These are phyloP conservation scores for Fragaria ananassa DNA, from an alignment of 306 rosid species.

Conservation along the genomic window DNA sequence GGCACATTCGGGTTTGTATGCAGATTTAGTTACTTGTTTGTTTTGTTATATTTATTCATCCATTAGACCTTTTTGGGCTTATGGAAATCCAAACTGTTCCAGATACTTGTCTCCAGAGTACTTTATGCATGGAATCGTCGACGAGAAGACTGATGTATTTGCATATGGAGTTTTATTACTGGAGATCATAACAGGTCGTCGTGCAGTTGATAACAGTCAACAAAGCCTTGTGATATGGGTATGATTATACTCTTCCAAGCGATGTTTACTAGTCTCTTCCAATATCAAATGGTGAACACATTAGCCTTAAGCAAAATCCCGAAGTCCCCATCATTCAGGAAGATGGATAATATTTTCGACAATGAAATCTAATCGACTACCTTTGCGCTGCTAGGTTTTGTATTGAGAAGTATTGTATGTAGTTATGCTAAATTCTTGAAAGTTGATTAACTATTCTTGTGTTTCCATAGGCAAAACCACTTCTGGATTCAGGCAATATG, in stretches of 20 bases:
- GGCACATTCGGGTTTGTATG: constrained; percentile 92
- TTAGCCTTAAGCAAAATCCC: background rate
- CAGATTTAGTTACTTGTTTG: constrained; percentile 11
- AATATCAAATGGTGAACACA: background rate
- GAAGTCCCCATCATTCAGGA: background rate
- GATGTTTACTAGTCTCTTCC: background rate
- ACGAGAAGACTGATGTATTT: constrained; percentile 89
- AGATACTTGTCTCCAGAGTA: constrained; percentile 96
- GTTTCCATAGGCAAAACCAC: constrained; percentile 69
- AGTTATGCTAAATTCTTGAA: background rate
- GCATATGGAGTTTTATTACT: constrained; percentile 85
- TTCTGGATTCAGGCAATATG: constrained; percentile 50
- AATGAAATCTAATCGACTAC: background rate
- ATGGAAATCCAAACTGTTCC: constrained; percentile 24
- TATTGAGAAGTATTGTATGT: background rate
- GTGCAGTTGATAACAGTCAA: constrained; percentile 73
- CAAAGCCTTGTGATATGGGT: constrained; percentile 96
- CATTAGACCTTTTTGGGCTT: background rate
- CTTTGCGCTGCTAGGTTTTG: background rate
- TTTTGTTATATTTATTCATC: background rate
- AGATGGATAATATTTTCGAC: background rate
- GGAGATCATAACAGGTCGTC: constrained; percentile 94
- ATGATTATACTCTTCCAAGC: constrained; percentile 15
- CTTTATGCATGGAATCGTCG: constrained; percentile 92
- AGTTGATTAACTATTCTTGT: constrained; percentile 6